phyloP scores from a whole-genome alignment of 768 basidiomycete species.

The Lentinula edodes region DNA sequence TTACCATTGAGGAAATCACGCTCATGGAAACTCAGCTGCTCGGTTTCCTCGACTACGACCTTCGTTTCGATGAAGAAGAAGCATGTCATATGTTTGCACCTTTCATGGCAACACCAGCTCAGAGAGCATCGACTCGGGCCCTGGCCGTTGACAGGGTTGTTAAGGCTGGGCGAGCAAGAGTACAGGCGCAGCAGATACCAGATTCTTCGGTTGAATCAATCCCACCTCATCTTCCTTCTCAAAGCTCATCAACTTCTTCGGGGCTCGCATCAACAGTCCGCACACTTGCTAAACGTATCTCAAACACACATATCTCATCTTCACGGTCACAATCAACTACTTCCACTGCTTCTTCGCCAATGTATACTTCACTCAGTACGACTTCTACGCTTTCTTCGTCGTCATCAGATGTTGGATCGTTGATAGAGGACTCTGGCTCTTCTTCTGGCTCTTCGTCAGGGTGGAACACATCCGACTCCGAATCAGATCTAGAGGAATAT shows the following conservation, averaged over 20 bases:
- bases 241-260: slow-evolving; percentile 22
- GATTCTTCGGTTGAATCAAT: slow-evolving; percentile 33
- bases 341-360: slow-evolving; percentile 22
- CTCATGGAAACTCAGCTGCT: slow-evolving; percentile 98
- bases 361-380: slow-evolving; percentile 38
- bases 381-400: slow-evolving; percentile 35
- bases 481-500: slow-evolving; percentile 41
- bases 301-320: slow-evolving; percentile 31
- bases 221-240: slow-evolving; percentile 24
- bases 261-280: slow-evolving; percentile 49
- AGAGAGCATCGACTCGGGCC: slow-evolving; percentile 38
- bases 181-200: slow-evolving; percentile 39
- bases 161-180: slow-evolving; percentile 48
- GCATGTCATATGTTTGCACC: slow-evolving; percentile 67
- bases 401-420: slow-evolving; percentile 55
- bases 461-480: slow-evolving; percentile 48
- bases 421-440: slow-evolving; percentile 59
- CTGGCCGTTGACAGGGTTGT: slow-evolving; percentile 51
- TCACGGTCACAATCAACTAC: slow-evolving; percentile 18
- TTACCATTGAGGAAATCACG: slow-evolving; percentile 79
- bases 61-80: slow-evolving; percentile 84
- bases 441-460: slow-evolving; percentile 50
- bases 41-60: slow-evolving; percentile 86
- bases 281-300: slow-evolving; percentile 55
- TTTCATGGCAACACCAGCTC: slow-evolving; percentile 44